Evolutionary conservation across 768 basidiomycete genomes (phyloP).

Genomic region (Tephrocybe sp.): DNA sequence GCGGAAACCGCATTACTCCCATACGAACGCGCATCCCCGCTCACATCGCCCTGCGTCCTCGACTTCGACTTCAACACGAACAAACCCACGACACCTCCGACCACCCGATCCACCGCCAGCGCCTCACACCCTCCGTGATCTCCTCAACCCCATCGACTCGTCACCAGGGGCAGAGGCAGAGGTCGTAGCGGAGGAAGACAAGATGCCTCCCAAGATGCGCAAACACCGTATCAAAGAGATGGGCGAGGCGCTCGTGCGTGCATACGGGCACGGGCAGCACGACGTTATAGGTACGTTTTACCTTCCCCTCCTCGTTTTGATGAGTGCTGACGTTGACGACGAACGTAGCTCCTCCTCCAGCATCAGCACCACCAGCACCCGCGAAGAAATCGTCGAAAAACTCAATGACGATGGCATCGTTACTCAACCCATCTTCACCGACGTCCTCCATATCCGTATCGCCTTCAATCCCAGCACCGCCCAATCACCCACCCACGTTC

Average conservation of each 20-base stretch:
- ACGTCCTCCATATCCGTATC: no score
- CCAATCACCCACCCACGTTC: not conserved
- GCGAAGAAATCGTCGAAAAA: no score
- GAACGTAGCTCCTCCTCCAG: not conserved
- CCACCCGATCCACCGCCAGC: conserved; percentile 6
- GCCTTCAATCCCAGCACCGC: conserved; percentile 7
- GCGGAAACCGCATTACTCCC: no score
- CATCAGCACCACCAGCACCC: not conserved
- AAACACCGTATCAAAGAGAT: conserved; percentile 43
- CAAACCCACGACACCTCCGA: conserved; percentile 1
- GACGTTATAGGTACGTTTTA: not conserved
- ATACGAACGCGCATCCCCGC: no score
- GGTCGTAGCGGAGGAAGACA: conserved; percentile 28
- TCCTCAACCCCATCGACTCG: not conserved
- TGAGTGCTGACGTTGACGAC: not conserved
- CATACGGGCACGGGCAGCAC: not conserved
- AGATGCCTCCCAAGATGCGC: conserved; percentile 64
- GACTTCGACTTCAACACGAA: no score
- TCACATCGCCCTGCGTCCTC: no score
- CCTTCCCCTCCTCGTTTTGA: not conserved
- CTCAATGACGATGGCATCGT: no score
- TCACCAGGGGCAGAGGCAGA: conserved; percentile 3
- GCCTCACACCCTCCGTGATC: not conserved
- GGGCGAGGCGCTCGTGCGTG: conserved; percentile 24
- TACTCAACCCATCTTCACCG: no score